Evolutionary conservation across 2,329 filamentous ascomycete genomes (phyloP).

Genomic region (Anthostomella pinea): DNA sequence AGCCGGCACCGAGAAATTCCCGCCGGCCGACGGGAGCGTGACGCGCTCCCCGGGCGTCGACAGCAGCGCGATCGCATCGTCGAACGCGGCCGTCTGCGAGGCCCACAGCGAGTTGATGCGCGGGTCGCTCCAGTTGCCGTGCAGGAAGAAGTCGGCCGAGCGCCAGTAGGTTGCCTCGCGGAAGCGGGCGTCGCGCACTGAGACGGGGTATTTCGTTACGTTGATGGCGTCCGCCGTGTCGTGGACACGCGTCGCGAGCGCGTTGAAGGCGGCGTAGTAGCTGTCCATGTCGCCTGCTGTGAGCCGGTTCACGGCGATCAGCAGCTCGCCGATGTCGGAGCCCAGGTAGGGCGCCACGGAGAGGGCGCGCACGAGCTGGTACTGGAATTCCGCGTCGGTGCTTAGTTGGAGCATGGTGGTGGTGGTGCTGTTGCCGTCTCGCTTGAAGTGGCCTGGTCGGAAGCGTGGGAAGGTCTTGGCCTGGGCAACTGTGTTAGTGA

Average conservation of each 20-base stretch:
- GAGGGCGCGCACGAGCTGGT: slow-evolving; percentile 24
- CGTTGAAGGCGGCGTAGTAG: slow-evolving; percentile 22
- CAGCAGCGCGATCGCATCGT: slow-evolving; percentile 29
- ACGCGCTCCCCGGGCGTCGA: slow-evolving; percentile 31
- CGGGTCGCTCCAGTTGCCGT: slow-evolving; percentile 34
- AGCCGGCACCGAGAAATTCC: slow-evolving; percentile 21
- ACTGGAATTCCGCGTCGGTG: slow-evolving; percentile 24
- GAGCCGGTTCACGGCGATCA: slow-evolving; percentile 27
- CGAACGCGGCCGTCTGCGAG: slow-evolving; percentile 30
- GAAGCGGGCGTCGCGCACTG: slow-evolving; percentile 32
- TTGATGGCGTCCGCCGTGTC: slow-evolving; percentile 17
- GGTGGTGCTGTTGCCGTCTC: slow-evolving; percentile 10
- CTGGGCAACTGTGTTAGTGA: too few species aligned
- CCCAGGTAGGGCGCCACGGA: slow-evolving; percentile 23
- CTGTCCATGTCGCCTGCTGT: slow-evolving; percentile 24
- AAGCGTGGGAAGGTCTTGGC: too few species aligned
- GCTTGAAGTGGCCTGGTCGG: too few species aligned
- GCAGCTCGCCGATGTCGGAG: slow-evolving; percentile 27
- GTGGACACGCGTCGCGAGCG: slow-evolving; percentile 21
- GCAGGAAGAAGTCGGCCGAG: slow-evolving; percentile 36
- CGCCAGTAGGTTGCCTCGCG: slow-evolving; percentile 36
- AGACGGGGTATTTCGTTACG: slow-evolving; percentile 17
- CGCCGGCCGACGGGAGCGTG: slow-evolving; percentile 24
- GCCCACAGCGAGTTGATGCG: slow-evolving; percentile 32
- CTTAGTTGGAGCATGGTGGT: slow-evolving; percentile 22